A percentile compares a stretch with the other conserved stretches of the same genome.
phyloP scores from a whole-genome alignment of 257 asterid genomes.

The Nicotiana undulata region DNA sequence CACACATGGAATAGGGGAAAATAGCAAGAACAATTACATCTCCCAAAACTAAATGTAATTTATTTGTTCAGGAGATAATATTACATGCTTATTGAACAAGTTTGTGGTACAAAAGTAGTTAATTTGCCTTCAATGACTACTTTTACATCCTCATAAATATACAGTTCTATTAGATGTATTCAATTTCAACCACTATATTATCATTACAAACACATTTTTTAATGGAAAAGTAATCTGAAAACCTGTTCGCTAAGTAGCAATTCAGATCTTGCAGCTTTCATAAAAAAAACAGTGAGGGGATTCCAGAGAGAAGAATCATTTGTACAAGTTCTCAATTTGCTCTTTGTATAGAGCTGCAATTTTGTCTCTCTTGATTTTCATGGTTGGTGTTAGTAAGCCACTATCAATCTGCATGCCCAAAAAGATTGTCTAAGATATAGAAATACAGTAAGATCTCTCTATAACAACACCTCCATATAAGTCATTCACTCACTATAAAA shows the following conservation, averaged over 20 bases:
- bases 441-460: background rate
- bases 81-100: background rate
- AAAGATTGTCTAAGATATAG: background rate
- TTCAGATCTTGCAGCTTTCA: background rate
- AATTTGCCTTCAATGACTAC: background rate
- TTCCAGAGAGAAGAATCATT: slow-evolving; percentile 12
- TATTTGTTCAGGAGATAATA: background rate
- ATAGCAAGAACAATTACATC: background rate
- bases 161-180: background rate
- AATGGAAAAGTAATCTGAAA: background rate
- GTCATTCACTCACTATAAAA: no score
- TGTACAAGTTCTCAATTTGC: slow-evolving; percentile 56
- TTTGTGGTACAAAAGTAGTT: background rate
- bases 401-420: slow-evolving; percentile 56
- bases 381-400: slow-evolving; percentile 90
- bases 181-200: background rate
- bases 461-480: no score
- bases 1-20: background rate
- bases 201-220: background rate
- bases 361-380: slow-evolving; percentile 78
- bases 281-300: background rate
- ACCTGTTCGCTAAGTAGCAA: background rate
- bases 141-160: background rate
- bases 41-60: background rate
- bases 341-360: slow-evolving; percentile 54